Percentiles rank a stretch among this genome's conserved stretches.
These are phyloP conservation scores for Pelargonium nanum DNA, from an alignment of 345 rosid genomes.

Conservation along the genomic window DNA sequence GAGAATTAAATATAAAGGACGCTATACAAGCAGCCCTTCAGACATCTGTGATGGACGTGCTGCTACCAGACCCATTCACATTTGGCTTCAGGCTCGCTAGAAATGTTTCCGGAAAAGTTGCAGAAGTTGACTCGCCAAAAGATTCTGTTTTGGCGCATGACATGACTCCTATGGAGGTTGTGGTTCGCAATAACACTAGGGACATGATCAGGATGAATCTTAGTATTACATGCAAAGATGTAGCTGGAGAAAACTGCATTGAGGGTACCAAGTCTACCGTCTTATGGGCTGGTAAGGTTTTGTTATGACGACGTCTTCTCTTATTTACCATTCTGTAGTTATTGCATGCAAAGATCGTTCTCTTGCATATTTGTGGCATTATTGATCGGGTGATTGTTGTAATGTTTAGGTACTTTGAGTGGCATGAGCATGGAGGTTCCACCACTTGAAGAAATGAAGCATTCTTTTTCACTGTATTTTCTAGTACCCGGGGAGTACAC, in stretches of 20 bases:
- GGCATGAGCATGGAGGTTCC: slow-evolving; percentile 72
- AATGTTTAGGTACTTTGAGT: slow-evolving; percentile 50
- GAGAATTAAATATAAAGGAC: slow-evolving; percentile 83
- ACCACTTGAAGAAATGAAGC: slow-evolving; percentile 63
- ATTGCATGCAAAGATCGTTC: not conserved
- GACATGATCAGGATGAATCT: slow-evolving; percentile 76
- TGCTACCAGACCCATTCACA: slow-evolving; percentile 94
- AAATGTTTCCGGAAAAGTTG: slow-evolving; percentile 16
- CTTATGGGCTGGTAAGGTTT: slow-evolving; percentile 71
- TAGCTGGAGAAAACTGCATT: slow-evolving; percentile 84
- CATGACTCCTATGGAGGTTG: slow-evolving; percentile 84
- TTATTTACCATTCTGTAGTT: not conserved
- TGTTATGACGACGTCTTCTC: no score
- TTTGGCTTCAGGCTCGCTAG: slow-evolving; percentile 75
- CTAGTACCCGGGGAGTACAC: slow-evolving; percentile 95
- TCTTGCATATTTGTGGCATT: not conserved
- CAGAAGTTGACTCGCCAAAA: slow-evolving; percentile 11
- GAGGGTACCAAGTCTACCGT: slow-evolving; percentile 87
- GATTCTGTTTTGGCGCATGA: slow-evolving; percentile 64
- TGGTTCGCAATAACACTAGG: slow-evolving; percentile 80
- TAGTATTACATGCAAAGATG: slow-evolving; percentile 78
- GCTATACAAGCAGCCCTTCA: slow-evolving; percentile 85
- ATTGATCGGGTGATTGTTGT: not conserved
- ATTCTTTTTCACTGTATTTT: slow-evolving; percentile 69
- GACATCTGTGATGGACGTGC: slow-evolving; percentile 85